Base-by-base conservation (phyloP, 1,284 basidiomycete species). In the Erythrobasidium hasegawianum region DNA sequence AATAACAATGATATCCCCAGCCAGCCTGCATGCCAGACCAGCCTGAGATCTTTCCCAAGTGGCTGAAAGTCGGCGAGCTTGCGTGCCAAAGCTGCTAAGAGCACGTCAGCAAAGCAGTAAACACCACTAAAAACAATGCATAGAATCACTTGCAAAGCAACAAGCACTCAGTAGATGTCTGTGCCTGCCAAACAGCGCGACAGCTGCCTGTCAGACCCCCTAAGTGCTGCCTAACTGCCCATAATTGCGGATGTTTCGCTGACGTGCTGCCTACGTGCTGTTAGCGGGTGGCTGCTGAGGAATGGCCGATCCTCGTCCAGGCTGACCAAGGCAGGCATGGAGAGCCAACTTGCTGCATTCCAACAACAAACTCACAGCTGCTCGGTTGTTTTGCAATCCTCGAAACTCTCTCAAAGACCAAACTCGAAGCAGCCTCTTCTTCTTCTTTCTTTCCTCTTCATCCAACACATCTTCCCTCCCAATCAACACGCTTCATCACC, bases 391-490 rank as follows among this genome's bases (percentile, higher is more conserved):
- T 33, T 33, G 45, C 45, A 47, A 24, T 14, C 14, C 45, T 24
- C 45, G 45, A 18, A 18, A 8, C 27, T 38, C 41, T 24, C 24
- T n/a, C n/a, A n/a, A n/a, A n/a, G n/a, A n/a, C n/a, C n/a, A n/a
- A 22, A 50, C 41, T 18, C 59, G 20, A n/a, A 13, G 26, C 39
- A 10, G 45, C 50, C 52, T 45, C 43, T 39, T 41, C 49, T 20
- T 9, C 43, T 41, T 45, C 20, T 45, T 27, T 47, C 50, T 38
- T 38, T 54, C 66, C 10, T 29, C 55, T 41, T 40, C 33, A 47
- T 13, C 40, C 11, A 41, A 57, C n/a, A 40, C 24, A 24, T 26
- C 52, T 50, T 27, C n/a, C n/a, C n/a, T n/a, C n/a, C n/a, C n/a
- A n/a, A n/a, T n/a, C n/a, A n/a, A n/a, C n/a, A n/a, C n/a, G n/a